A percentile compares a stretch with the other conserved stretches of the same genome.
Conservation (phyloP, 495 filamentous ascomycete species). For the Xylaria venustula region DNA sequence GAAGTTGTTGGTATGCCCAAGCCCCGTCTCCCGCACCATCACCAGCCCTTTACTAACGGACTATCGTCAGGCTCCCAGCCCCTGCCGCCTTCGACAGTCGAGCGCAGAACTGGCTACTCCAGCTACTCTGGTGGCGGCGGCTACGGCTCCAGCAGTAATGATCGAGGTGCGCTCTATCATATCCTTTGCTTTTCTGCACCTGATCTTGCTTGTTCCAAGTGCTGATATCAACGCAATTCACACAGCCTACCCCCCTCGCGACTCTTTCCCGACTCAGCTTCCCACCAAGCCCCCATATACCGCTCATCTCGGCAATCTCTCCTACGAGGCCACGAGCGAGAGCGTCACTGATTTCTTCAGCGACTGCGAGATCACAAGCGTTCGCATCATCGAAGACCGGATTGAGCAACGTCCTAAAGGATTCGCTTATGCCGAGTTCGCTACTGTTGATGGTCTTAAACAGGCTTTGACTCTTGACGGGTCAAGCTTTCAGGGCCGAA, state of each 20-base stretch:
- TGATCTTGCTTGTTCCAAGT: neutral
- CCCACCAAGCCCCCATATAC: conserved; percentile 92
- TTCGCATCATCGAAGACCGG: conserved; percentile 95
- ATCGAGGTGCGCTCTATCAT: conserved; percentile 33
- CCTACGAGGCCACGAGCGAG: conserved; percentile 81
- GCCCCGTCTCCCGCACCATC: conserved; percentile 10
- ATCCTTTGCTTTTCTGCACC: neutral
- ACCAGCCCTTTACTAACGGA: conserved; percentile 11
- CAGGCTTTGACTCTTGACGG: conserved; percentile 82
- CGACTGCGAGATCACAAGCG: conserved; percentile 79
- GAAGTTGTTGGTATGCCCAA: conserved; percentile 68
- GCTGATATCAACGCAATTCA: neutral
- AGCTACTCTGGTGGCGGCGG: conserved; percentile 24
- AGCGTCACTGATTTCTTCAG: conserved; percentile 83
- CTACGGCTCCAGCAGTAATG: conserved; percentile 18
- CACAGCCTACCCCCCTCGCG: conserved; percentile 66
- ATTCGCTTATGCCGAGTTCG: conserved; percentile 96
- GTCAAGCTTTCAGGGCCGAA: conserved; percentile 76
- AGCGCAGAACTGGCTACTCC: conserved; percentile 38
- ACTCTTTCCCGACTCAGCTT: conserved; percentile 69
- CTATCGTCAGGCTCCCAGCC: conserved; percentile 41
- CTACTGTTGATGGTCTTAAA: conserved; percentile 82
- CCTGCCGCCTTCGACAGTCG: conserved; percentile 35
- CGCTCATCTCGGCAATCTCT: conserved; percentile 92
- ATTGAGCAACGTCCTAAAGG: conserved; percentile 90